Conservation (phyloP, 2,329 filamentous ascomycete species). For the Apiospora hydei region DNA sequence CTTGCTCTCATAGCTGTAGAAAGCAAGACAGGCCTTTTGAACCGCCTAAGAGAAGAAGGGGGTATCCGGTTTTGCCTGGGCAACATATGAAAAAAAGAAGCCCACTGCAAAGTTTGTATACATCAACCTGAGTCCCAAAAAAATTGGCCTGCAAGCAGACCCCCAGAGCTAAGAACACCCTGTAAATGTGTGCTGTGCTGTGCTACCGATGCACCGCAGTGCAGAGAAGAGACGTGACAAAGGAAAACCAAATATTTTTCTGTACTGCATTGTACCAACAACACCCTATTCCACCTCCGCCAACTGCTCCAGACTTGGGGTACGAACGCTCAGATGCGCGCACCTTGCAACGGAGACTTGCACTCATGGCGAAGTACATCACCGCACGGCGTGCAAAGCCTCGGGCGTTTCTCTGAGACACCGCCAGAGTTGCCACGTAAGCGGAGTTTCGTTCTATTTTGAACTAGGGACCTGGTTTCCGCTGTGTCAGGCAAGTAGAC, state of each 20-base stretch:
- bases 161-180: background rate
- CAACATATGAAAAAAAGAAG: conserved; percentile 10
- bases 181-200: conserved; percentile 23
- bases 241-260: conserved; percentile 25
- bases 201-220: conserved; percentile 21
- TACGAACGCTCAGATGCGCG: background rate
- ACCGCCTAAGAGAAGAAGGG: conserved; percentile 11
- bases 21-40: conserved; percentile 8
- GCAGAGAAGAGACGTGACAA: conserved; percentile 24
- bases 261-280: conserved; percentile 22
- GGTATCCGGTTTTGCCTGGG: conserved; percentile 15
- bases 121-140: conserved; percentile 21
- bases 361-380: background rate
- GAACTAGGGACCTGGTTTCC: conserved; percentile 1
- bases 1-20: background rate
- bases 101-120: conserved; percentile 13
- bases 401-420: background rate
- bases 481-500: background rate
- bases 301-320: background rate
- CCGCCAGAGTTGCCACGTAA: conserved; percentile 5
- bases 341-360: background rate
- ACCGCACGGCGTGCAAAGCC: conserved; percentile 16
- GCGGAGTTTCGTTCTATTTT: conserved; percentile 14
- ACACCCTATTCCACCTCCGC: background rate
- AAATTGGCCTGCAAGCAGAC: conserved; percentile 23